Percentiles rank a stretch among this genome's conserved stretches.
phyloP scores from a whole-genome alignment of 176 grass and related monocot species.

The Carex pumila region DNA sequence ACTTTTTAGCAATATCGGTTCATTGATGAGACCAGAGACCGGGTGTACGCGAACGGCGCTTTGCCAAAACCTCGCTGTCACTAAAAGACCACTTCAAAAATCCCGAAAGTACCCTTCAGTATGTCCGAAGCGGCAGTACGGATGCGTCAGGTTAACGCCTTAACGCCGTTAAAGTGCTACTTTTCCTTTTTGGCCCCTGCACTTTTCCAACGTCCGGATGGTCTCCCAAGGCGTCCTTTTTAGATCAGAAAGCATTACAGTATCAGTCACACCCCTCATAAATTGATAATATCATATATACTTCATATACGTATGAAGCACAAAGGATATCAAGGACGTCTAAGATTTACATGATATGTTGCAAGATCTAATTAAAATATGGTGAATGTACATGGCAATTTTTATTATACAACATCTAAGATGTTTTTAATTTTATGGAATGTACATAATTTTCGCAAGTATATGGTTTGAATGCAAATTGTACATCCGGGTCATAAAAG shows the following conservation, averaged over 20 bases:
- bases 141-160: conserved; percentile 13
- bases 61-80: conserved; percentile 23
- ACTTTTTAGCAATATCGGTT: not conserved
- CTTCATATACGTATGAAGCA: not conserved
- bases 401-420: not conserved
- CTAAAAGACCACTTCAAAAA: not conserved
- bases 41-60: not conserved
- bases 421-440: not conserved
- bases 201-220: conserved; percentile 12
- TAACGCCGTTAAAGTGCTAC: conserved; percentile 17
- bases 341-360: not conserved
- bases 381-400: not conserved
- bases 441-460: too few species aligned
- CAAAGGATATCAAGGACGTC: not conserved
- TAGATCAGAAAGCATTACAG: not conserved
- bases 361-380: not conserved
- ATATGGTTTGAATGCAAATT: not conserved
- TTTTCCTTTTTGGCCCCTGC: conserved; percentile 6
- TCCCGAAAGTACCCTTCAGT: conserved; percentile 3
- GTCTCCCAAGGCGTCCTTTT: not conserved
- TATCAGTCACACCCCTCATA: not conserved
- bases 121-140: conserved; percentile 8
- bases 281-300: not conserved
- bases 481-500: not conserved
- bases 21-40: not conserved